Conservation (phyloP, 768 basidiomycete genomes). For the Rhodotorula sphaerocarpa region DNA sequence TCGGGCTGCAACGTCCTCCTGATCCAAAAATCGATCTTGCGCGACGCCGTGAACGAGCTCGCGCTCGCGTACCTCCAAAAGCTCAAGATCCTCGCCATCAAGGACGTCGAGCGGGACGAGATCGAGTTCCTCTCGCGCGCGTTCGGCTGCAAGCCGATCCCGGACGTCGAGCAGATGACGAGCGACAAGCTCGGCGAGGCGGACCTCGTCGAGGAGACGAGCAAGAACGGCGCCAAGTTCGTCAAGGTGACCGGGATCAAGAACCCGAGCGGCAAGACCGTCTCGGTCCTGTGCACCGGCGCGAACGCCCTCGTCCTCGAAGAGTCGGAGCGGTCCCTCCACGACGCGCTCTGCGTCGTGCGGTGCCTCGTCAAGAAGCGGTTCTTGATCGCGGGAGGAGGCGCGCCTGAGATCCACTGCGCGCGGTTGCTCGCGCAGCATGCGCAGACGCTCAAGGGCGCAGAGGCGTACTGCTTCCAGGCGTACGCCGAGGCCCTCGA, state of each 20-base stretch:
- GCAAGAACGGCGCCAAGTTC: conserved; percentile 73
- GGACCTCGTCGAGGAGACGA: conserved; percentile 84
- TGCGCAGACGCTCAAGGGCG: conserved; percentile 86
- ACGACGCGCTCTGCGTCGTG: conserved; percentile 98
- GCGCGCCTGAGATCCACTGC: conserved; percentile 95
- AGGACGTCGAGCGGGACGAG: conserved; percentile 97
- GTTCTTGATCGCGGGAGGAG: conserved; percentile 94
- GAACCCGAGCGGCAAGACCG: conserved; percentile 67
- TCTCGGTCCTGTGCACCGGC: conserved; percentile 91
- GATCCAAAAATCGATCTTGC: conserved; percentile 97
- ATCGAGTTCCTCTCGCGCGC: conserved; percentile 95
- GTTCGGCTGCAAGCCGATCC: conserved; percentile 87
- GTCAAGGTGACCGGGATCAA: conserved; percentile 90
- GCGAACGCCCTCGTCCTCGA: conserved; percentile 86
- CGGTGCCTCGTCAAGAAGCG: conserved; percentile 96
- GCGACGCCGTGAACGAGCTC: conserved; percentile 97
- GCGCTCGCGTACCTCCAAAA: conserved; percentile 96
- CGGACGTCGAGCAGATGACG: conserved; percentile 94
- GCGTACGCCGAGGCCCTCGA: conserved; percentile 96
- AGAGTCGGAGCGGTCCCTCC: conserved; percentile 92
- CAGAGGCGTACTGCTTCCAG: conserved; percentile 99
- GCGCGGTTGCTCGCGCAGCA: conserved; percentile 84
- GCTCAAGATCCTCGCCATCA: conserved; percentile 89
- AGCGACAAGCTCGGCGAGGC: conserved; percentile 97
- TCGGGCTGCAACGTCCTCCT: conserved; percentile 98